phyloP scores from a whole-genome alignment of 306 rosid genomes.

The Corylus americana region DNA sequence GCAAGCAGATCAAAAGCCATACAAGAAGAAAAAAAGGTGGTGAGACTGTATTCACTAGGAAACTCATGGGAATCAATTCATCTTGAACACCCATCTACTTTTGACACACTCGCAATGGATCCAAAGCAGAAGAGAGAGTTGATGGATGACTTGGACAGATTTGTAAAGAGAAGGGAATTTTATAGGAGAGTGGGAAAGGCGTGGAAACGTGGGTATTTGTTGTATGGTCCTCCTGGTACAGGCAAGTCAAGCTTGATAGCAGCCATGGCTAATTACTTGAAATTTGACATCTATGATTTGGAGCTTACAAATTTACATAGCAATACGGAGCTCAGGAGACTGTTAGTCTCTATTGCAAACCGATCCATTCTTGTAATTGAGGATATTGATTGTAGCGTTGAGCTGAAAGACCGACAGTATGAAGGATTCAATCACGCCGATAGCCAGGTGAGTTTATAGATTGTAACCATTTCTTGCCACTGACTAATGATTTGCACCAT shows the following conservation, averaged over 20 bases:
- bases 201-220: constrained; percentile 48
- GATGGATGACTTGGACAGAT: constrained; percentile 40
- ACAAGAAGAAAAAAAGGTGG: constrained; percentile 23
- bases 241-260: constrained; percentile 49
- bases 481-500: background rate
- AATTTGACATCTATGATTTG: constrained; percentile 42
- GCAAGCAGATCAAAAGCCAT: constrained; percentile 30
- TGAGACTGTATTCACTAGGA: constrained; percentile 30
- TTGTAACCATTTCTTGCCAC: background rate
- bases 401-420: constrained; percentile 24
- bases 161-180: constrained; percentile 25
- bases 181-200: constrained; percentile 38
- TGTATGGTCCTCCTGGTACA: constrained; percentile 48
- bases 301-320: constrained; percentile 27
- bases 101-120: constrained; percentile 39
- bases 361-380: constrained; percentile 43
- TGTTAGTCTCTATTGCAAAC: constrained; percentile 30
- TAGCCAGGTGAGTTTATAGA: constrained; percentile 20
- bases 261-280: constrained; percentile 46
- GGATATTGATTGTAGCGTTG: constrained; percentile 39
- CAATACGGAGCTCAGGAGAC: constrained; percentile 26
- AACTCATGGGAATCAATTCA: constrained; percentile 23
- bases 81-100: constrained; percentile 34
- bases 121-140: constrained; percentile 32
- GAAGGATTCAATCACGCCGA: constrained; percentile 6